Percentiles rank a stretch among this genome's conserved stretches.
Evolutionary conservation across 345 rosid species (phyloP).

Genomic region (Erysimum cheiranthoides): DNA sequence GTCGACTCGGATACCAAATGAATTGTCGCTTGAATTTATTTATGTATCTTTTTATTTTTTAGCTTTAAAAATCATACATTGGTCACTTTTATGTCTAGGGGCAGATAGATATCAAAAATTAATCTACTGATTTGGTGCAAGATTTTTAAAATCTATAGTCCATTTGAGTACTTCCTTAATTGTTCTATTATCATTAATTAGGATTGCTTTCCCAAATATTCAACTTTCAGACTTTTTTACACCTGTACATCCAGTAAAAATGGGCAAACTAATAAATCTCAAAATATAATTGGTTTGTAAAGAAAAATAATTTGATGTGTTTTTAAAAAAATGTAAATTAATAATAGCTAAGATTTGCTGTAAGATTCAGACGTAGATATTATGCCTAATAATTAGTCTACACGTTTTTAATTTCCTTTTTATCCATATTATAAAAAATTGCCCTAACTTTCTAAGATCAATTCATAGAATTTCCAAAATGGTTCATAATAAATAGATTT

Average conservation of each 20-base stretch:
- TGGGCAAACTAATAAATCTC: neutral
- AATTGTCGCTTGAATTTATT: neutral
- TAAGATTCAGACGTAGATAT: constrained; percentile 8
- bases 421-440: too few relatives aligned
- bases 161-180: neutral
- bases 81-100: too few relatives aligned
- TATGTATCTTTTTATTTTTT: too few relatives aligned
- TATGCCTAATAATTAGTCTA: neutral
- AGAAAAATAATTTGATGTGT: neutral
- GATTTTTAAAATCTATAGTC: neutral
- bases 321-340: neutral
- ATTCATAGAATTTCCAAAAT: neutral
- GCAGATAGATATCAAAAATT: too few relatives aligned
- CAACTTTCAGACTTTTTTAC: neutral
- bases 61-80: too few relatives aligned
- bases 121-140: neutral
- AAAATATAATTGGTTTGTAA: neutral
- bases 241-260: neutral
- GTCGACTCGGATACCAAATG: too few relatives aligned
- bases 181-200: neutral
- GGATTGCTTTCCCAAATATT: constrained; percentile 9
- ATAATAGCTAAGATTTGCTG: neutral
- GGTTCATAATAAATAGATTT: constrained; percentile 3
- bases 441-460: constrained; percentile 19
- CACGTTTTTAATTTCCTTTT: constrained; percentile 23